These are phyloP conservation scores for Candida sp. DNA, from an alignment of 1,139 yeast genomes.

Conservation along the genomic window DNA sequence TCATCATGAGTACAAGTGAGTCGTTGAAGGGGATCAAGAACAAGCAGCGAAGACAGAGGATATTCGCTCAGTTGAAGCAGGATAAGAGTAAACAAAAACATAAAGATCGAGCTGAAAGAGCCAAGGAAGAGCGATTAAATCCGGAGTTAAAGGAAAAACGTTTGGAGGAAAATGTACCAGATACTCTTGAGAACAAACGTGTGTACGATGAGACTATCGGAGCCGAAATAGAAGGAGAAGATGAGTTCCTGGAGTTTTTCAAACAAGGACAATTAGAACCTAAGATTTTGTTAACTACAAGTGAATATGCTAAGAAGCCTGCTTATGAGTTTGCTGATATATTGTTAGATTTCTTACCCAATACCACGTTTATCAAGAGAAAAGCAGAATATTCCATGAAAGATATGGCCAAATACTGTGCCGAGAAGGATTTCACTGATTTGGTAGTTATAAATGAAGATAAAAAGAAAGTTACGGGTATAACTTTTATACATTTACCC, in stretches of 20 bases:
- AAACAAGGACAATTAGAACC: slow-evolving; percentile 43
- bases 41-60: slow-evolving; percentile 76
- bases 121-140: slow-evolving; percentile 77
- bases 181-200: slow-evolving; percentile 84
- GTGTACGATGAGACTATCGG: slow-evolving; percentile 87
- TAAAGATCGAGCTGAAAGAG: slow-evolving; percentile 69
- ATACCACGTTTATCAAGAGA: slow-evolving; percentile 81
- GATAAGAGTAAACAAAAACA: slow-evolving; percentile 77
- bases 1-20: slow-evolving; percentile 21
- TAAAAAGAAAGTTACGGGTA: slow-evolving; percentile 85
- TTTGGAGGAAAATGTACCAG: slow-evolving; percentile 75
- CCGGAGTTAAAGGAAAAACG: slow-evolving; percentile 83
- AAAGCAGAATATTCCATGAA: slow-evolving; percentile 79
- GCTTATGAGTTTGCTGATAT: slow-evolving; percentile 92
- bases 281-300: slow-evolving; percentile 85
- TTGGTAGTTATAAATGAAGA: slow-evolving; percentile 89
- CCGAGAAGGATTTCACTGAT: slow-evolving; percentile 83
- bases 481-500: slow-evolving; percentile 91
- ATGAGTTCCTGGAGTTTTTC: slow-evolving; percentile 70
- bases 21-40: slow-evolving; percentile 55
- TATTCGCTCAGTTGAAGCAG: slow-evolving; percentile 71
- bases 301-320: slow-evolving; percentile 76
- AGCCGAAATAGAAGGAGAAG: slow-evolving; percentile 75
- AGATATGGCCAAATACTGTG: slow-evolving; percentile 81
- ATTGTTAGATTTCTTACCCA: slow-evolving; percentile 80